Evolutionary conservation across 345 rosid species (phyloP).

Genomic region (Linum tenue): DNA sequence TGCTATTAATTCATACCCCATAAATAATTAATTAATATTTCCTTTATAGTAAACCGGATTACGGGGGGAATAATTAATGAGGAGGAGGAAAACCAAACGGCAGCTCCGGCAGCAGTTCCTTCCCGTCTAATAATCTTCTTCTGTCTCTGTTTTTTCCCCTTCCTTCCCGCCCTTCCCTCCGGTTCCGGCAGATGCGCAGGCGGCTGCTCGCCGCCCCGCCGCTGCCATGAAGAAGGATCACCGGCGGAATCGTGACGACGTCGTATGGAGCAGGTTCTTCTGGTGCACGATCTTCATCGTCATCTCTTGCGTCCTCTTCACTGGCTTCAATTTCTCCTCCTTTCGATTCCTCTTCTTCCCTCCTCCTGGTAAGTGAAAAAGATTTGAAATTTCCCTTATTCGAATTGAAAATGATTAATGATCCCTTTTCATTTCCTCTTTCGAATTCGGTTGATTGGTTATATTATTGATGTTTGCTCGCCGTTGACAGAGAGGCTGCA

Average conservation of each 20-base stretch:
- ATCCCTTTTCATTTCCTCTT: not conserved
- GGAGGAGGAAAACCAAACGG: too few relatives aligned
- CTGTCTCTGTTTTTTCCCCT: too few relatives aligned
- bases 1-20: too few relatives aligned
- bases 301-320: conserved; percentile 35
- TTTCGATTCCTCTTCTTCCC: conserved; percentile 28
- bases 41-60: too few relatives aligned
- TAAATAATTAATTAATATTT: too few relatives aligned
- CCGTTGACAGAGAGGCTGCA: conserved; percentile 34
- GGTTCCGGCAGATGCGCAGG: not conserved
- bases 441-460: not conserved
- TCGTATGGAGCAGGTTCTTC: conserved; percentile 49
- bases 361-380: not conserved
- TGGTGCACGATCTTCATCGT: conserved; percentile 45
- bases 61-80: too few relatives aligned
- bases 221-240: conserved; percentile 30
- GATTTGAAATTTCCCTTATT: not conserved
- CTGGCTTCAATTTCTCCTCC: conserved; percentile 36
- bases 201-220: not conserved
- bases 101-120: too few relatives aligned
- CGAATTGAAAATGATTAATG: not conserved
- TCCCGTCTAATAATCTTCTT: too few relatives aligned
- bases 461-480: not conserved
- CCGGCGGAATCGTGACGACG: conserved; percentile 31
- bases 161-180: too few relatives aligned